These are phyloP conservation scores for Calendula officinalis DNA, from an alignment of 129 eudicot genomes.

Conservation along the genomic window DNA sequence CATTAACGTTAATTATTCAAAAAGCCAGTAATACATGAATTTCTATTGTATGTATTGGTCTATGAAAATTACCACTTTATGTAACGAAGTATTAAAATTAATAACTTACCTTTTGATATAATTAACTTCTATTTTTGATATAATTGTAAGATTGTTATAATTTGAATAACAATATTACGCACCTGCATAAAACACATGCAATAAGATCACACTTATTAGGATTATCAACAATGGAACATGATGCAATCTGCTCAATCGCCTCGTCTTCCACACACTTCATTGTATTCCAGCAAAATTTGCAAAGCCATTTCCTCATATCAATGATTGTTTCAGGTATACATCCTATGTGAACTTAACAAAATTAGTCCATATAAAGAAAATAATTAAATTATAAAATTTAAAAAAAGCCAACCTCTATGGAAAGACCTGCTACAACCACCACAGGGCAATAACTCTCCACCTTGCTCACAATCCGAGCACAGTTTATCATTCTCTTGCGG, in stretches of 20 bases:
- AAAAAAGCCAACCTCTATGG: constrained; percentile 52
- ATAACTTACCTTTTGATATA: no score
- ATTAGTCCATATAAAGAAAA: background rate
- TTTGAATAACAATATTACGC: constrained; percentile 40
- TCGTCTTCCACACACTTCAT: constrained; percentile 48
- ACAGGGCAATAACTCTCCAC: constrained; percentile 69
- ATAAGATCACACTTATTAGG: constrained; percentile 41
- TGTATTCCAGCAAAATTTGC: constrained; percentile 43
- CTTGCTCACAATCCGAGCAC: constrained; percentile 63
- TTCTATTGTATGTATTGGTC: no score
- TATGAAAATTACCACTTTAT: no score
- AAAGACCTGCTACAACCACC: constrained; percentile 82
- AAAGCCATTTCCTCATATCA: constrained; percentile 32
- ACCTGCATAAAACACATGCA: constrained; percentile 89
- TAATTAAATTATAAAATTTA: constrained; percentile 33
- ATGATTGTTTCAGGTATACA: background rate
- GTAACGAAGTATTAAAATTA: no score
- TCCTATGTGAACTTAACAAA: background rate
- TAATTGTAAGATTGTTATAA: background rate
- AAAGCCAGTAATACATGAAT: background rate
- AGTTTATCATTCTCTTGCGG: constrained; percentile 54
- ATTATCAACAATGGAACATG: constrained; percentile 54
- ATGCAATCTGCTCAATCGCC: constrained; percentile 51
- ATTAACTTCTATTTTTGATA: no score
- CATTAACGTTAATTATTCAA: constrained; percentile 9